Percentiles rank a stretch among this genome's conserved stretches.
phyloP scores from a whole-genome alignment of 768 basidiomycete genomes.

The Chalciporus piperatus region DNA sequence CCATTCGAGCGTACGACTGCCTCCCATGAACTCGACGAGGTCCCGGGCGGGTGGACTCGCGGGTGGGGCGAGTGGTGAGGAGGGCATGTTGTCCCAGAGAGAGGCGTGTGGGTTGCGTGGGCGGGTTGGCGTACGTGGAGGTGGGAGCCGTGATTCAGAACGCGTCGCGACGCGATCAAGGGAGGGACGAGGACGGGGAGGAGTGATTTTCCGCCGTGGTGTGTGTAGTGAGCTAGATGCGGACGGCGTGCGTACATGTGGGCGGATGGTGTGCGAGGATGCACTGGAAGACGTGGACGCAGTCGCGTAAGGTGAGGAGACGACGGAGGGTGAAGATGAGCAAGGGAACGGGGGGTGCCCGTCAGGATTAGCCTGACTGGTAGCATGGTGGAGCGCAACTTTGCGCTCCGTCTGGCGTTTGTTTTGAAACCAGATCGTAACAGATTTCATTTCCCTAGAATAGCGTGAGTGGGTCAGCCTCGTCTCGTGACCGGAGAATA shows the following conservation, averaged over 20 bases:
- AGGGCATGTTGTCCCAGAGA: conserved; percentile 34
- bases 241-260: conserved; percentile 39
- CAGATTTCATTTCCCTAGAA: conserved; percentile 34
- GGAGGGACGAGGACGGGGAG: conserved; percentile 30
- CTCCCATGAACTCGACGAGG: conserved; percentile 28
- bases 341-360: conserved; percentile 14
- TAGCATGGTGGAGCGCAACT: conserved; percentile 43
- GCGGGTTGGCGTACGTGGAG: conserved; percentile 29
- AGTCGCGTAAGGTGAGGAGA: conserved; percentile 20
- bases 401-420: conserved; percentile 50
- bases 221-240: conserved; percentile 14
- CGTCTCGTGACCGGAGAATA: background rate
- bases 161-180: conserved; percentile 31
- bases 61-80: conserved; percentile 43
- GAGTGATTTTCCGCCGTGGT: conserved; percentile 28
- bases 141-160: conserved; percentile 30
- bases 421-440: conserved; percentile 37
- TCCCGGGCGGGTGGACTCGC: conserved; percentile 32
- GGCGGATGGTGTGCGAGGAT: conserved; percentile 28
- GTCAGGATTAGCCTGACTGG: conserved; percentile 17
- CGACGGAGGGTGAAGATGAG: conserved; percentile 17
- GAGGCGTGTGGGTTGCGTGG: conserved; percentile 29
- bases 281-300: conserved; percentile 23
- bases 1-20: conserved; percentile 31
- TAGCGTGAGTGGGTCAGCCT: conserved; percentile 9